Conservation (phyloP, 345 rosid genomes). For the Erucastrum elatum region DNA sequence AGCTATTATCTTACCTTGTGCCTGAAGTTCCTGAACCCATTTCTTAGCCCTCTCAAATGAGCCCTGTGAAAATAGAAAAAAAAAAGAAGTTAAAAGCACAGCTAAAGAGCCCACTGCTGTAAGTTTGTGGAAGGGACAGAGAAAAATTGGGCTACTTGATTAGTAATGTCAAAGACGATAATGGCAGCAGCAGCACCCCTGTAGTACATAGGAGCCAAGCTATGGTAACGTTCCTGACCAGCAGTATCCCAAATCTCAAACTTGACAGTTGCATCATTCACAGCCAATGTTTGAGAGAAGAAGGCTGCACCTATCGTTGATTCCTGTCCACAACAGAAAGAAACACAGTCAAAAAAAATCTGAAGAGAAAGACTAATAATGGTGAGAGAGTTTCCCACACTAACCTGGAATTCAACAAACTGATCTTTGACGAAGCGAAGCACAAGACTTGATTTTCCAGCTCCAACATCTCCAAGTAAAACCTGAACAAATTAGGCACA, state of each 20-base stretch:
- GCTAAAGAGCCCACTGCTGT: not conserved
- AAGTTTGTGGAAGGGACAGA: no score
- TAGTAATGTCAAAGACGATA: slow-evolving; percentile 58
- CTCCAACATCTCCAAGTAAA: slow-evolving; percentile 64
- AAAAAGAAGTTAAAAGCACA: not conserved
- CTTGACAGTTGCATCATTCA: slow-evolving; percentile 61
- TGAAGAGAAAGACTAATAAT: not conserved
- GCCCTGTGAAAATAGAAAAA: slow-evolving; percentile 40
- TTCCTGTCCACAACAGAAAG: slow-evolving; percentile 45
- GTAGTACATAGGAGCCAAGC: slow-evolving; percentile 75
- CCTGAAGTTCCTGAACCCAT: slow-evolving; percentile 67
- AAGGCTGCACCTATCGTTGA: slow-evolving; percentile 69
- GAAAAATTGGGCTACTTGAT: slow-evolving; percentile 39
- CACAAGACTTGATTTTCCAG: slow-evolving; percentile 64
- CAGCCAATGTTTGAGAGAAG: slow-evolving; percentile 62
- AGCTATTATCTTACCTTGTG: slow-evolving; percentile 44
- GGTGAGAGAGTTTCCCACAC: not conserved
- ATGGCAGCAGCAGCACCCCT: slow-evolving; percentile 72
- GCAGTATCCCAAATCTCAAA: slow-evolving; percentile 75
- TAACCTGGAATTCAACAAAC: slow-evolving; percentile 62
- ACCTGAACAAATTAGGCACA: slow-evolving; percentile 41
- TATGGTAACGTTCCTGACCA: slow-evolving; percentile 66
- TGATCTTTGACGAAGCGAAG: slow-evolving; percentile 61
- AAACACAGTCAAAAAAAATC: no score
- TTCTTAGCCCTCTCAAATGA: slow-evolving; percentile 63